Evolutionary conservation across 2,329 filamentous ascomycete species (phyloP).

Genomic region (Aureobasidium sp.): DNA sequence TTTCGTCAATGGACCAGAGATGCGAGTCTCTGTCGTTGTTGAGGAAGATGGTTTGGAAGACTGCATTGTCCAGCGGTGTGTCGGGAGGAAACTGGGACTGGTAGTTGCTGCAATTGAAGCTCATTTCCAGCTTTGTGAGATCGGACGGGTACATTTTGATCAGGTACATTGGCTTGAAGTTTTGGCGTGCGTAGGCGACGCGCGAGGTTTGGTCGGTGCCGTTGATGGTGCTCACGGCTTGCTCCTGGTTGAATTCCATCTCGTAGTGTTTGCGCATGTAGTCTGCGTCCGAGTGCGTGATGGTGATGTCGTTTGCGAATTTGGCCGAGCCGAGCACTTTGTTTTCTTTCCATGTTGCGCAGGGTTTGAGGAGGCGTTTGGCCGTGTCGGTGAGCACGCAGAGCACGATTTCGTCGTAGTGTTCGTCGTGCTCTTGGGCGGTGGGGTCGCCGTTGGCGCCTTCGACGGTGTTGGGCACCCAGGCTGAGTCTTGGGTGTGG

Average conservation of each 20-base stretch:
- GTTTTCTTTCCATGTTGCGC: slow-evolving; percentile 52
- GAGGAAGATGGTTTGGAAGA: slow-evolving; percentile 63
- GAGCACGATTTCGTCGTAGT: slow-evolving; percentile 58
- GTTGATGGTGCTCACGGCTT: slow-evolving; percentile 35
- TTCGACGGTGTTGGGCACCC: slow-evolving; percentile 29
- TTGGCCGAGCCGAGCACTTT: slow-evolving; percentile 62
- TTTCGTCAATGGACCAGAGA: slow-evolving; percentile 52
- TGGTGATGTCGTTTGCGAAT: slow-evolving; percentile 61
- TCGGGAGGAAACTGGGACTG: slow-evolving; percentile 58
- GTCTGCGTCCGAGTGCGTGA: slow-evolving; percentile 55
- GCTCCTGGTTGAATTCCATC: slow-evolving; percentile 45
- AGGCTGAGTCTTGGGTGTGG: slow-evolving; percentile 38
- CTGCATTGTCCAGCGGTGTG: slow-evolving; percentile 48
- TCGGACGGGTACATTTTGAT: slow-evolving; percentile 52
- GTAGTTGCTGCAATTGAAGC: slow-evolving; percentile 55
- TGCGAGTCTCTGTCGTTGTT: slow-evolving; percentile 47
- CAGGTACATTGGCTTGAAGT: slow-evolving; percentile 57
- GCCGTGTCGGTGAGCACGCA: slow-evolving; percentile 51
- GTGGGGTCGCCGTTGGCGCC: slow-evolving; percentile 33
- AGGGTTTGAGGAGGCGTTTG: slow-evolving; percentile 49
- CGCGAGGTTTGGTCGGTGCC: slow-evolving; percentile 34
- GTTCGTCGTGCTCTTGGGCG: slow-evolving; percentile 36
- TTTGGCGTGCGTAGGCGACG: slow-evolving; percentile 38
- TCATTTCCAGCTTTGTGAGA: slow-evolving; percentile 49
- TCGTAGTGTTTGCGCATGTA: slow-evolving; percentile 65